Evolutionary conservation across 108 stramenopile genomes (phyloP).

Genomic region (Nannochloropsis gaditana): DNA sequence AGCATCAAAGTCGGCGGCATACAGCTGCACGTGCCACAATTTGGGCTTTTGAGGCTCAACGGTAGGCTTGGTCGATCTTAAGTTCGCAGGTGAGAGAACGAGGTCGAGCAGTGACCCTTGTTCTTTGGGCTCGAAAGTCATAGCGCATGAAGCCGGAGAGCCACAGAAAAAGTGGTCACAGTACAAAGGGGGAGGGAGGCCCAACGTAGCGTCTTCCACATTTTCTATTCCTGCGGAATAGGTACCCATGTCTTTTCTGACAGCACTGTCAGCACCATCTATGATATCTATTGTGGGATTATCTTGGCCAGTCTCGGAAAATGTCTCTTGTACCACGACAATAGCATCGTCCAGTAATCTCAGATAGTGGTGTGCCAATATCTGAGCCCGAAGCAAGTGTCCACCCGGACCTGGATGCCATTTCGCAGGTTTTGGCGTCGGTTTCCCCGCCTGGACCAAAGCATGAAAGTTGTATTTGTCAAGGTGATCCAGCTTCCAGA

Average conservation of each 20-base stretch:
- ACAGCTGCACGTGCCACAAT: not conserved
- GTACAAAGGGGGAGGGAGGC: not conserved
- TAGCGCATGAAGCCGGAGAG: not conserved
- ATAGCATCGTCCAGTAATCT: not conserved
- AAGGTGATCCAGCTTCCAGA: not conserved
- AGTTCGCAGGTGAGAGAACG: not conserved
- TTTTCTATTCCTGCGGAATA: not conserved
- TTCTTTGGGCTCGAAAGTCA: conserved; percentile 9
- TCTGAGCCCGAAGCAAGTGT: conserved; percentile 7
- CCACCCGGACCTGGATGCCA: conserved; percentile 8
- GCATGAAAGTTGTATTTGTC: not conserved
- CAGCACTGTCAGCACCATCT: not conserved
- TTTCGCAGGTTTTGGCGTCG: not conserved
- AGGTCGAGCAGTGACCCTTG: not conserved
- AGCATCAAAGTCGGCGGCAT: not conserved
- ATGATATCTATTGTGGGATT: too few relatives aligned
- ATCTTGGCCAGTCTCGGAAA: too few relatives aligned
- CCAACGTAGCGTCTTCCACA: not conserved
- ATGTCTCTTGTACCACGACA: not conserved
- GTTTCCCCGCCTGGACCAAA: not conserved
- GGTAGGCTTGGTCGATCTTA: not conserved
- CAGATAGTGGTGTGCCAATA: not conserved
- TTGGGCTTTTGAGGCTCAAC: not conserved
- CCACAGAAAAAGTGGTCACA: conserved; percentile 6
- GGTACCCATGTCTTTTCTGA: not conserved